Conservation (phyloP, 2,329 filamentous ascomycete genomes). For the Geosmithia flava region DNA sequence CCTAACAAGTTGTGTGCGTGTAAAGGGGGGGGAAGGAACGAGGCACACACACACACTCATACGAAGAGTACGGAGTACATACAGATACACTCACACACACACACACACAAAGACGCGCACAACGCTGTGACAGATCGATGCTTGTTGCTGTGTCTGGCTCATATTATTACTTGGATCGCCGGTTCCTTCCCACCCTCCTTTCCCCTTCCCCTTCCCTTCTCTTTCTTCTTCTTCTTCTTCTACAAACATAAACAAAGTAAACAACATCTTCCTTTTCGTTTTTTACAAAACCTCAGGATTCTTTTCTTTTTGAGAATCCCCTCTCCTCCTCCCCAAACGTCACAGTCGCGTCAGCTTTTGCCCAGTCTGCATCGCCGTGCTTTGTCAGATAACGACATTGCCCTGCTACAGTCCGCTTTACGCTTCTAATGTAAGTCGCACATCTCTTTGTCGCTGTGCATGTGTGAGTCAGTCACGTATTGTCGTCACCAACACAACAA, state of each 20-base stretch:
- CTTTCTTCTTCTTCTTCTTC: constrained; percentile 19
- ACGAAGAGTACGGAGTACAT: too few relatives aligned
- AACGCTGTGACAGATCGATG: constrained; percentile 1
- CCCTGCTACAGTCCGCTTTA: constrained; percentile 1
- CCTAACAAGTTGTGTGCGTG: too few relatives aligned
- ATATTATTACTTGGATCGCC: constrained; percentile 2
- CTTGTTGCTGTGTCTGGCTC: constrained; percentile 1
- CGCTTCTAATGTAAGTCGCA: not conserved
- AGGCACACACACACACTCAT: not conserved
- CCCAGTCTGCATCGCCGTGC: constrained; percentile 12
- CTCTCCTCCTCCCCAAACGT: constrained; percentile 46
- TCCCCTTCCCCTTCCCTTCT: constrained; percentile 20
- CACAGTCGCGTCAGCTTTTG: constrained; percentile 40
- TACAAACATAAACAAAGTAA: constrained; percentile 33
- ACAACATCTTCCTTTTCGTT: constrained; percentile 5
- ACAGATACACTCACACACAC: not conserved
- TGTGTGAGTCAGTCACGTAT: not conserved
- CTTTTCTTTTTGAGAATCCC: constrained; percentile 39
- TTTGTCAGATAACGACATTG: not conserved
- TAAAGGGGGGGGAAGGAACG: too few relatives aligned
- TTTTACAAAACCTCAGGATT: constrained; percentile 31
- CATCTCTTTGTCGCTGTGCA: not conserved
- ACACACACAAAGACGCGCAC: not conserved
- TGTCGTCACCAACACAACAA: not conserved
- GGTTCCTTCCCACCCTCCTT: constrained; percentile 17